phyloP scores from a whole-genome alignment of 495 filamentous ascomycete species.

The Daldinia bambusicola region DNA sequence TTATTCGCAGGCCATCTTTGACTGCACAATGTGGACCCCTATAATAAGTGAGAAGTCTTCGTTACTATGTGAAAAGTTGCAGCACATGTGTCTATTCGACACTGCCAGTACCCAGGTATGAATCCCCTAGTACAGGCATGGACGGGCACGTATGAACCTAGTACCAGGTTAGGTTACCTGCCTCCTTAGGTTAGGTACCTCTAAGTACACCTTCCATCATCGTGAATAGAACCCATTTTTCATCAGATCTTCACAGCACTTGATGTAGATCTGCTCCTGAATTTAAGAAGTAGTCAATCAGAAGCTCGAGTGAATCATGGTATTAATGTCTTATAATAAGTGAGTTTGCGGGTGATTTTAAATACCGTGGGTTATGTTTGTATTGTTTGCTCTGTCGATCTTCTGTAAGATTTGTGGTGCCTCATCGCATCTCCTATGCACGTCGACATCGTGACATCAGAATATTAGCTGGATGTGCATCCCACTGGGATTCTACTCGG shows the following conservation, averaged over 20 bases:
- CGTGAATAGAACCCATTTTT: background rate
- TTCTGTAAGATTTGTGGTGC: conserved; percentile 3
- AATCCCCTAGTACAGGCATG: too few relatives aligned
- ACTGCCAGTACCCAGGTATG: too few relatives aligned
- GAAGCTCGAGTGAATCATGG: background rate
- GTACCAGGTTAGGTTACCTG: too few relatives aligned
- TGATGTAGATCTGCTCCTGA: background rate
- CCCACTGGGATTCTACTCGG: background rate
- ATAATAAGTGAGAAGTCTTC: too few relatives aligned
- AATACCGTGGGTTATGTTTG: background rate
- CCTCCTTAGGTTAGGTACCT: too few relatives aligned
- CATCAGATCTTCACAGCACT: background rate
- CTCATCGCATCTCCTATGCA: conserved; percentile 5
- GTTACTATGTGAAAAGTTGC: too few relatives aligned
- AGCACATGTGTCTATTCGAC: too few relatives aligned
- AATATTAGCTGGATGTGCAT: background rate
- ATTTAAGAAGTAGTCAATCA: background rate
- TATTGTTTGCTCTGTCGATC: conserved; percentile 13
- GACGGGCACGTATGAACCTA: too few relatives aligned
- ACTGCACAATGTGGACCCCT: too few relatives aligned
- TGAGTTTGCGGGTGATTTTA: background rate
- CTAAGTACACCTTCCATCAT: background rate
- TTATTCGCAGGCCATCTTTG: too few relatives aligned
- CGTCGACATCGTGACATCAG: conserved; percentile 31
- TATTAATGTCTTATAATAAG: background rate